Evolutionary conservation across 2,329 filamentous ascomycete genomes (phyloP), one percentile per base, ranked within the genome.

Genomic region (Xylariomycetidae sp.): DNA sequence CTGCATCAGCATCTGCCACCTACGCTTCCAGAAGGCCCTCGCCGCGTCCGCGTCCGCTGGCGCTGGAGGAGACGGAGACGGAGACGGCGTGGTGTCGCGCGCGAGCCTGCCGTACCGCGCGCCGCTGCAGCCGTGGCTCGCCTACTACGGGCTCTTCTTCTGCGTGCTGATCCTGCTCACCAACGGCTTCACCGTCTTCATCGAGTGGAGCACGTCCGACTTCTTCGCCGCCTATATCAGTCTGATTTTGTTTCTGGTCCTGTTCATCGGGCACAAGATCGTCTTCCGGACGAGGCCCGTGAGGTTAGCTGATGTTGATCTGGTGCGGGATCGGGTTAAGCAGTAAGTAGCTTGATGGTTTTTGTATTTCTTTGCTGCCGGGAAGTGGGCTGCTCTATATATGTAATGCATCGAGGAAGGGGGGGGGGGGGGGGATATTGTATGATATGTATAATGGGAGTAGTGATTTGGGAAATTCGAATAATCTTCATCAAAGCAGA

Each of bases 181-280:
- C 0, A 80, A 80, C 50, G 82, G 82, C 4, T 86, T 85, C 58
- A 77, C 77, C 8, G 70, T 73, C 5, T 85, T 84, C 51, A 78
- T 85, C 25, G 45, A 68, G 6, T 85, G 81, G 74, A 66, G 61
- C 48, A 71, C 70, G 5, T 66, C 66, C 33, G 61, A 69, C 27
- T 86, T 85, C 48, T 82, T 85, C 41, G 69, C 75, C 3, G 67
- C 72, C 10, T 85, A 85, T 46, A 54, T 83, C 45, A 81, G 77
- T 42, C 50, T 85, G 37, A 74, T 84, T 16, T 51, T 85, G 3
- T 85, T 84, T 46, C 49, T 72, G 3, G 67, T 74, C 4, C 55
- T 82, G 10, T 80, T 74, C 45, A 34, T 72, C 2, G 77, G 72
- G 2, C 80, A 84, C 62, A 85, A 84, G 62, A 27, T 69, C 18